These are phyloP conservation scores for Penicillium sp. DNA, from an alignment of 2,329 filamentous ascomycete genomes.

Conservation along the genomic window DNA sequence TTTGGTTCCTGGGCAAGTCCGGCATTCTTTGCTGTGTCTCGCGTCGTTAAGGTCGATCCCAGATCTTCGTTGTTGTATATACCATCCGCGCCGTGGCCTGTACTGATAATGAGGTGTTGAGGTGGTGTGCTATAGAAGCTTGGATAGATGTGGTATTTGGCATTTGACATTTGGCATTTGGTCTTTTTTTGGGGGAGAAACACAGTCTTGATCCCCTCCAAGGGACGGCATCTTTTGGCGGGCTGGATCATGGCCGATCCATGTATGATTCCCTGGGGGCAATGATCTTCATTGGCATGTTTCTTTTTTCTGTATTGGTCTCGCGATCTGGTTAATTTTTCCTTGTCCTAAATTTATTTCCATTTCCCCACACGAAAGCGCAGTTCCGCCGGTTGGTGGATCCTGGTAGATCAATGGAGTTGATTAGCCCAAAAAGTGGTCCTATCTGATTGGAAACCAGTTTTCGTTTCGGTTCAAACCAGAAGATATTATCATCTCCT, in stretches of 20 bases:
- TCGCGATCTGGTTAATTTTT: neutral
- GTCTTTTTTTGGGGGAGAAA: neutral
- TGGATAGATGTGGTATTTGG: constrained; percentile 7
- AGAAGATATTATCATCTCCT: neutral
- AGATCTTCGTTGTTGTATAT: constrained; percentile 13
- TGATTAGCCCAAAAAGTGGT: neutral
- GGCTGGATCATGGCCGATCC: constrained; percentile 5
- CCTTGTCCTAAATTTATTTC: neutral
- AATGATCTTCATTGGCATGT: neutral
- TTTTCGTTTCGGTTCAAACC: neutral
- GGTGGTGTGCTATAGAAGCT: constrained; percentile 9
- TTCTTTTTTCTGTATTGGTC: neutral
- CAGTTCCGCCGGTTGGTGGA: neutral
- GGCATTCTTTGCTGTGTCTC: constrained; percentile 95
- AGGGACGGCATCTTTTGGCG: neutral
- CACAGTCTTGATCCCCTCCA: neutral
- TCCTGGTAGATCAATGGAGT: neutral
- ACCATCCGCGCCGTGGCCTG: constrained; percentile 5
- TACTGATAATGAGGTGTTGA: constrained; percentile 10
- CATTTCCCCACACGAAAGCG: neutral
- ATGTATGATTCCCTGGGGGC: constrained; percentile 12
- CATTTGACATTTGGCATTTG: neutral
- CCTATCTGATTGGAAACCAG: neutral
- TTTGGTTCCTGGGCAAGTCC: constrained; percentile 89
- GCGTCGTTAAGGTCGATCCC: constrained; percentile 54